phyloP scores from a whole-genome alignment of 148 eudicot species.

The Drosera capensis region DNA sequence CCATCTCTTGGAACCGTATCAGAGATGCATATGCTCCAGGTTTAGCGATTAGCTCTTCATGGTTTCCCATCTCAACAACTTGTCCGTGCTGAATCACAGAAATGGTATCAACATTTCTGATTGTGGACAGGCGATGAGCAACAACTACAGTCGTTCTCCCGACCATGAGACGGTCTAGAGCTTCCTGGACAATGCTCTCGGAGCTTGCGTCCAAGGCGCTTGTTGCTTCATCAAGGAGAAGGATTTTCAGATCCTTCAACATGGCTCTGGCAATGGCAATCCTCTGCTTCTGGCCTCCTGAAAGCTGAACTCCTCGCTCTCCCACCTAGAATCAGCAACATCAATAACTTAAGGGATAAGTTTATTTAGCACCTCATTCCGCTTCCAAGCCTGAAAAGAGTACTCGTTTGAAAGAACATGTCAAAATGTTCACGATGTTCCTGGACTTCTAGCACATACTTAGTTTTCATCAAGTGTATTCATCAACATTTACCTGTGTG shows the following conservation, averaged over 20 bases:
- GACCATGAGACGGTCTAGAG: constrained; percentile 93
- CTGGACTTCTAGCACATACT: too few relatives aligned
- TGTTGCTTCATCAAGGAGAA: constrained; percentile 93
- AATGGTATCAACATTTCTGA: constrained; percentile 82
- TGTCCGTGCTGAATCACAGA: constrained; percentile 90
- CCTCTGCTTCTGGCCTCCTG: constrained; percentile 97
- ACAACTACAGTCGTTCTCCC: constrained; percentile 96
- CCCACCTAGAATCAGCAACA: constrained; percentile 55
- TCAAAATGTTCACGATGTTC: too few relatives aligned
- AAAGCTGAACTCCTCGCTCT: constrained; percentile 94
- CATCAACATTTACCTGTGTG: constrained; percentile 97
- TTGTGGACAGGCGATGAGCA: constrained; percentile 92
- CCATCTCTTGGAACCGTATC: constrained; percentile 98
- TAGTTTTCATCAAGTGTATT: too few relatives aligned
- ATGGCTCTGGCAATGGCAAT: constrained; percentile 98
- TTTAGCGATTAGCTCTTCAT: constrained; percentile 79
- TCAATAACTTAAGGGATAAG: background rate
- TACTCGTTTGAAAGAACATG: too few relatives aligned
- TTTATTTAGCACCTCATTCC: too few relatives aligned
- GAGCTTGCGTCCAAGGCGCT: constrained; percentile 96
- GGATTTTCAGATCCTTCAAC: constrained; percentile 92
- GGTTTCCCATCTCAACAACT: constrained; percentile 89
- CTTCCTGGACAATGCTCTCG: constrained; percentile 95
- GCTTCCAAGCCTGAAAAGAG: too few relatives aligned
- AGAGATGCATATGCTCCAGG: constrained; percentile 78